Evolutionary conservation across 2,329 filamentous ascomycete species (phyloP), one percentile per base, ranked within the genome.

Genomic region (Coniochaeta ligniaria): DNA sequence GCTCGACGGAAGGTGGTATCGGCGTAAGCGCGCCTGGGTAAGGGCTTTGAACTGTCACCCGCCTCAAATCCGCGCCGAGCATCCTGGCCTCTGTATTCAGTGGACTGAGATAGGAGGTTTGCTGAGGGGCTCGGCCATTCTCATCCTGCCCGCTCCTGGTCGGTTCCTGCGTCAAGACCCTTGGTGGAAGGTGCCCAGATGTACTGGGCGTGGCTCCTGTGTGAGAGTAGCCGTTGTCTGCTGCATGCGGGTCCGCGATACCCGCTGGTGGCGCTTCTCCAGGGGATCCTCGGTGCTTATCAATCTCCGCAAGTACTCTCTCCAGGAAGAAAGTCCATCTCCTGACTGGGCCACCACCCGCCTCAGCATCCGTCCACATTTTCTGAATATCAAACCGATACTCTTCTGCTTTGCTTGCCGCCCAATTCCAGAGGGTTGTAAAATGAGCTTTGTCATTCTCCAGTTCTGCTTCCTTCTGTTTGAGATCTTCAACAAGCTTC

Each of bases 11-110:
- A 28, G 60, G 65, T 6, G 65, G 59, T 6, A 41, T 57, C 6
- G 65, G 65, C 11, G 61, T 59, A 11, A 45, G 31, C n/a, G 60
- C 61, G 7, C 61, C 62, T 45, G 63, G 60, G 33, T 62, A 59
- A 26, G 67, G 67, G 35, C 66, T 69, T 36, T 61, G 63, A 3
- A 69, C 64, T 7, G 65, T 47, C 6, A 66, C 64, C 24, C 65
- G 64, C 54, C 56, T 26, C 35, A 57, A 58, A 17, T 62, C 38
- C 2, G 50, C 35, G 11, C 31, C 22, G 55, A 57, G 17, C 12
- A 36, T 36, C 35, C 35, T 14, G 52, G n/a, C 14, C 43, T 24
- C 3, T 3, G 7, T 16, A 26, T 1, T 7, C 7, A 8, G 22
- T 26, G 43, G 43, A 11, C 43, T 20, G 20, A 47, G 43, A 17